Evolutionary conservation across 1,284 basidiomycete genomes (phyloP), one percentile per base, ranked within the genome.

Genomic region (Butyriboletus appendiculatus): DNA sequence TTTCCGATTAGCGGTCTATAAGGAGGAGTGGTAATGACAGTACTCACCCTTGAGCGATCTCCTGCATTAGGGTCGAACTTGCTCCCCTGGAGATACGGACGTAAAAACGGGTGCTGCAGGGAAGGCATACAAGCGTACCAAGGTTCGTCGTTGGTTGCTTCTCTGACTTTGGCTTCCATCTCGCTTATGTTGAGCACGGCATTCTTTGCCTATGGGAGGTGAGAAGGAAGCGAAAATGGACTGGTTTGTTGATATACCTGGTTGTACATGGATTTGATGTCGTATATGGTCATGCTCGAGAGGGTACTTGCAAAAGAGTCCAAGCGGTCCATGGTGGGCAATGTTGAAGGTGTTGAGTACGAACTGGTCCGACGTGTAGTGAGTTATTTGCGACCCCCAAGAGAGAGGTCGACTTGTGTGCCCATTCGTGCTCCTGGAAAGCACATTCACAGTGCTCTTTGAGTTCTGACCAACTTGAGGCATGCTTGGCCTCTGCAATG

Each of bases 71-170:
- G 20, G 96, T 97, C 49, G 96, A 98, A 68, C 92, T 96, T 59
- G 97, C 96, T 26, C 97, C 96, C 96, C 94, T 96, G 66, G 59
- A 60, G 55, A 55, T 22, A n/a, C 20, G 41, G 15, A 20, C 20
- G 52, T 57, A 40, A 57, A 47, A 20, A 38, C 2, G 14, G 20
- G 43, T 6, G 33, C 10, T 46, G 33, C 8, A n/a, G 40, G 38
- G 33, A 35, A 38, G n/a, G 20, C 9, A 26, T 11, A 30, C 35
- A 37, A 30, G 73, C 82, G 61, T 68, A 96, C 96, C 96, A 99
- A 52, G 96, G 88, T 62, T 99, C 97, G 68, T 98, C 95, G 65
- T 98, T 99, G 9, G 97, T 99, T 3, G 97, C 96, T 61, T 99
- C 97, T 63, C 86, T 81, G 30, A 99, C 96, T 75, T 98, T 98